These are phyloP conservation scores for Hanseniaspora occidentalis DNA, from an alignment of 805 yeast species.

Conservation along the genomic window DNA sequence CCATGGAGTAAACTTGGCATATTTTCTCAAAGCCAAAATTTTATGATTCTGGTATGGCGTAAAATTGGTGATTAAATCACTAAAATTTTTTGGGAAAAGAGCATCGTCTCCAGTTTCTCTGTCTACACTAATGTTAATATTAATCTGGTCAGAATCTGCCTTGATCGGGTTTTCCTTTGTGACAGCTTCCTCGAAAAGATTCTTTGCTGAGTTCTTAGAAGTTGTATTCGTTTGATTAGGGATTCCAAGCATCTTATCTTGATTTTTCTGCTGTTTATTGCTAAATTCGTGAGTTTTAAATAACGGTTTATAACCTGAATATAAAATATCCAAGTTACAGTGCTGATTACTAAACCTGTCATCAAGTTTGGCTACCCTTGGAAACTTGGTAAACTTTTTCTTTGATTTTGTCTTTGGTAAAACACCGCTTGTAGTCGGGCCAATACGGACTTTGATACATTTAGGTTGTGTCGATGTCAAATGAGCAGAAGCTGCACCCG, in stretches of 20 bases:
- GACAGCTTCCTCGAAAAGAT: background rate
- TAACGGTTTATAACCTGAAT: background rate
- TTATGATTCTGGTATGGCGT: background rate
- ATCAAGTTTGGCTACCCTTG: background rate
- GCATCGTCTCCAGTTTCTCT: background rate
- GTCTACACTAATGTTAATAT: background rate
- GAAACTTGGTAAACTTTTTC: background rate
- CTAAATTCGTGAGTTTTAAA: background rate
- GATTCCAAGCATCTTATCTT: background rate
- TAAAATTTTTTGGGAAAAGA: background rate
- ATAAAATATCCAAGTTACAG: background rate
- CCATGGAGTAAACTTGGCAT: conserved; percentile 19
- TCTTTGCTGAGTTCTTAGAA: background rate
- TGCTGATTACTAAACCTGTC: background rate
- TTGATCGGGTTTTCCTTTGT: background rate
- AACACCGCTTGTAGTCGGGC: background rate
- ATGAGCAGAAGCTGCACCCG: background rate
- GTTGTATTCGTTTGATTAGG: background rate
- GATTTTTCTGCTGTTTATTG: background rate
- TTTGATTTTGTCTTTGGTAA: background rate
- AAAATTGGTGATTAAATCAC: background rate
- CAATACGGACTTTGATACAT: background rate
- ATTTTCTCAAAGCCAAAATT: conserved; percentile 1
- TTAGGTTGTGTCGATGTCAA: background rate
- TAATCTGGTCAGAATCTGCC: background rate